phyloP scores from a whole-genome alignment of 2,329 filamentous ascomycete genomes.

The Curvularia lunata region DNA sequence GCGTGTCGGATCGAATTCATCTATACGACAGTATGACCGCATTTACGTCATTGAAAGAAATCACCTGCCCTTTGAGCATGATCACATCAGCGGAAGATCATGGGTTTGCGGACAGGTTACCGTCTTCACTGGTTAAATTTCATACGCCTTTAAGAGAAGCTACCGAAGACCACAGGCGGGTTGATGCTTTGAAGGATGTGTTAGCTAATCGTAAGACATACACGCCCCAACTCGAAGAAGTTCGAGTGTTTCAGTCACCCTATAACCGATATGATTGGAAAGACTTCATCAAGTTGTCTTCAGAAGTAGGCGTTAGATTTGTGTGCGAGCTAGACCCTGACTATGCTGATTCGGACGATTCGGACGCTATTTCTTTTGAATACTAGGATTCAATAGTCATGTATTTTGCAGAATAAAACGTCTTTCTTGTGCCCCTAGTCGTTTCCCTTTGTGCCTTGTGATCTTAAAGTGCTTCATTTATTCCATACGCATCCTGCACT shows the following conservation, averaged over 20 bases:
- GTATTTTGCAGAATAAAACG: conserved; percentile 14
- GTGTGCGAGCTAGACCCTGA: conserved; percentile 9
- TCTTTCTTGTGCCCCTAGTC: not conserved
- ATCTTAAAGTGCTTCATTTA: not conserved
- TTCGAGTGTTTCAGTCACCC: conserved; percentile 15
- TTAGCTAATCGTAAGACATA: conserved; percentile 9
- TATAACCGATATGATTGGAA: conserved; percentile 17
- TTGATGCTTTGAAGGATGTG: conserved; percentile 25
- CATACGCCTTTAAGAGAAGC: conserved; percentile 11
- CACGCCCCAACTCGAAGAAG: conserved; percentile 14
- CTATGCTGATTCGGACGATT: too few relatives aligned
- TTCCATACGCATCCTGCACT: not conserved
- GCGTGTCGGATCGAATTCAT: not conserved
- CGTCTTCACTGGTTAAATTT: conserved; percentile 19
- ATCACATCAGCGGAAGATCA: conserved; percentile 10
- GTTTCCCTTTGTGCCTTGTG: not conserved
- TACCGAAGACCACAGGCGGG: conserved; percentile 10
- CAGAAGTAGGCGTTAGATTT: conserved; percentile 15
- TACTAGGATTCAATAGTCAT: conserved; percentile 1
- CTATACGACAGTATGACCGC: conserved; percentile 16
- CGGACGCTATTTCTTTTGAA: conserved; percentile 10
- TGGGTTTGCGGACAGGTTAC: conserved; percentile 21
- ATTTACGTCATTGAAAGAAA: conserved; percentile 19
- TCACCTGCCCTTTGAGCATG: conserved; percentile 23
- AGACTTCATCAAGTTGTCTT: conserved; percentile 14